Percentiles rank a stretch among this genome's conserved stretches.
phyloP scores from a whole-genome alignment of 1,284 basidiomycete genomes.

The Ustilago tritici region DNA sequence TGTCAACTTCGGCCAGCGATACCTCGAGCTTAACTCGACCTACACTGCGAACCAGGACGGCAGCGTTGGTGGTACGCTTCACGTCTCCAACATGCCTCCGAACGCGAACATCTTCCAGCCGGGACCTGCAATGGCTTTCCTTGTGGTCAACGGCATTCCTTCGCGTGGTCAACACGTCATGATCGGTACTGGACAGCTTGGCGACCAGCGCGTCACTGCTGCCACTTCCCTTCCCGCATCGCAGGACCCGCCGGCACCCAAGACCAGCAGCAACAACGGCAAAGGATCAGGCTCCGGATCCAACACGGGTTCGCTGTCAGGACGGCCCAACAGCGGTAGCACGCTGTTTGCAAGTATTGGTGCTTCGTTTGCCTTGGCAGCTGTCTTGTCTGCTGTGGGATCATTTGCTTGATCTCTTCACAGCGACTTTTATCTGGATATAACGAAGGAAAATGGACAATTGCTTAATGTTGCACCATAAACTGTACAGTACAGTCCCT shows the following conservation, averaged over 20 bases:
- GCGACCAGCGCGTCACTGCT: constrained; percentile 34
- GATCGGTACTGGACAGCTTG: constrained; percentile 54
- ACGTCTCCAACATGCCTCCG: constrained; percentile 72
- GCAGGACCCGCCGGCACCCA: constrained; percentile 34
- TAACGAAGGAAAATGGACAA: neutral
- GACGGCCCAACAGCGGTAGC: constrained; percentile 6
- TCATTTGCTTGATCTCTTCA: constrained; percentile 7
- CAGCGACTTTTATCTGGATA: neutral
- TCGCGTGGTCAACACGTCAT: constrained; percentile 76
- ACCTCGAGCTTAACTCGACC: constrained; percentile 75
- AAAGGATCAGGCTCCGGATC: constrained; percentile 18
- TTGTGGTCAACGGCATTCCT: constrained; percentile 78
- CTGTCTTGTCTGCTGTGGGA: constrained; percentile 8
- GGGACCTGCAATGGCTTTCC: constrained; percentile 82
- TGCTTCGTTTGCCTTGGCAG: constrained; percentile 8
- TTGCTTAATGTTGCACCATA: neutral
- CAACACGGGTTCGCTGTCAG: constrained; percentile 7
- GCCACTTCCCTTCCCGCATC: constrained; percentile 34
- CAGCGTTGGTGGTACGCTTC: constrained; percentile 79
- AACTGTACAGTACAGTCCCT: neutral
- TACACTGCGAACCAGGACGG: constrained; percentile 84
- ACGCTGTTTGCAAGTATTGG: neutral
- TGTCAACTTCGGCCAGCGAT: constrained; percentile 70
- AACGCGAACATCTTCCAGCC: constrained; percentile 75
- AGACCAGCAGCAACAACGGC: constrained; percentile 10